These are phyloP conservation scores for Rhypophila decipiens DNA, from an alignment of 495 filamentous ascomycete species.

Conservation along the genomic window DNA sequence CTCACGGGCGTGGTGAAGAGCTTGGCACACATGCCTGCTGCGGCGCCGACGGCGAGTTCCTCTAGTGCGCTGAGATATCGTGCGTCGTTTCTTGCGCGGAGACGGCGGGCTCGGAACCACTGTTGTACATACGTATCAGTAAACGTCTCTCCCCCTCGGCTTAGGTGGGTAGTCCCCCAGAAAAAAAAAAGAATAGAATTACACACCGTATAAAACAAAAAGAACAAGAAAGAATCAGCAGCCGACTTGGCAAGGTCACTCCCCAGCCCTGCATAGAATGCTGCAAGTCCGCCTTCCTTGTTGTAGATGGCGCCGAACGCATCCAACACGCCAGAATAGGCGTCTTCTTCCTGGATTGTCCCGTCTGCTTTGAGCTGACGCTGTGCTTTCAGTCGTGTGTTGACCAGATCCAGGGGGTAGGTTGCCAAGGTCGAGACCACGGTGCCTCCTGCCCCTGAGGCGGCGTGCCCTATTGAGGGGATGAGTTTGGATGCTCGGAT, in stretches of 20 bases:
- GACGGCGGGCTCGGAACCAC: constrained; percentile 50
- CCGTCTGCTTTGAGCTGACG: constrained; percentile 46
- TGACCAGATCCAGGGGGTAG: constrained; percentile 81
- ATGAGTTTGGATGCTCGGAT: constrained; percentile 39
- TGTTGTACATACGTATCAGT: background rate
- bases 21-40: constrained; percentile 72
- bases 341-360: constrained; percentile 25
- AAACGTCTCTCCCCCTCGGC: no score
- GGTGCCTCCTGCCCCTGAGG: constrained; percentile 72
- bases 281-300: constrained; percentile 58
- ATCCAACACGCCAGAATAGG: constrained; percentile 57
- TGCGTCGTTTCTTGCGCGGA: constrained; percentile 25
- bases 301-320: constrained; percentile 67
- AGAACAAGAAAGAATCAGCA: constrained; percentile 76
- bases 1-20: constrained; percentile 74
- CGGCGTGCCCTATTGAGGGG: constrained; percentile 83
- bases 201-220: constrained; percentile 63
- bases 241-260: constrained; percentile 69
- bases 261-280: constrained; percentile 69
- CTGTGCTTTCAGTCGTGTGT: constrained; percentile 80
- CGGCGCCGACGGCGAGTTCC: constrained; percentile 69
- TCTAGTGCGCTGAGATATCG: constrained; percentile 58
- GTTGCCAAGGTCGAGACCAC: constrained; percentile 72
- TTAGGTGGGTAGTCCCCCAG: background rate
- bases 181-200: no score